phyloP scores from a whole-genome alignment of 2,329 filamentous ascomycete genomes.

The Aspergillus cejpii region DNA sequence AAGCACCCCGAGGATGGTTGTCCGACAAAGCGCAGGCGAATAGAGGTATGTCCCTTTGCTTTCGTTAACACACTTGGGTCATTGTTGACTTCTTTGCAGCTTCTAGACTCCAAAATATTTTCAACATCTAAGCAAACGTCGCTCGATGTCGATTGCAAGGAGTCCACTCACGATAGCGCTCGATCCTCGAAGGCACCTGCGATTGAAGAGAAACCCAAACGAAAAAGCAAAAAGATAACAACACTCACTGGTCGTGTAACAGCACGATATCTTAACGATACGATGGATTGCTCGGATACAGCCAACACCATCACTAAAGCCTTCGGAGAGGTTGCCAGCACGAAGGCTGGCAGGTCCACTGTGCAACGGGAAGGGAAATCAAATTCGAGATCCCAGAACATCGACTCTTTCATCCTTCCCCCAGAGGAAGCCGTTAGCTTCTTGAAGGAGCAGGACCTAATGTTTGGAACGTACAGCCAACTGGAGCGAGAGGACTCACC shows the following conservation, averaged over 20 bases:
- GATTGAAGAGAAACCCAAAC: conserved; percentile 37
- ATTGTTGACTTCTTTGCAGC: conserved; percentile 11
- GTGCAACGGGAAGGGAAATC: conserved; percentile 15
- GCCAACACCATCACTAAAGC: conserved; percentile 5
- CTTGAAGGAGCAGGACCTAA: conserved; percentile 63
- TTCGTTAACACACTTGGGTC: not conserved
- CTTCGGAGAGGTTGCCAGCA: not conserved
- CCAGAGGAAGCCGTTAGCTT: conserved; percentile 61
- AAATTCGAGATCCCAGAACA: conserved; percentile 25
- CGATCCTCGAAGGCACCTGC: conserved; percentile 10
- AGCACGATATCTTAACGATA: conserved; percentile 54
- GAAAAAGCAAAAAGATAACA: conserved; percentile 60
- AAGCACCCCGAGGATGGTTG: conserved; percentile 15
- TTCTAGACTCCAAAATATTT: conserved; percentile 23
- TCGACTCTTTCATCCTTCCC: conserved; percentile 57
- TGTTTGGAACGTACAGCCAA: conserved; percentile 84
- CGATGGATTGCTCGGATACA: conserved; percentile 19
- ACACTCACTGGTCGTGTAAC: conserved; percentile 75
- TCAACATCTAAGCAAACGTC: conserved; percentile 8
- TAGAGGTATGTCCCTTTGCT: conserved; percentile 29
- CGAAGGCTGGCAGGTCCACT: conserved; percentile 4
- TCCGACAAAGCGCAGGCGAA: conserved; percentile 34
- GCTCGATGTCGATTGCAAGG: conserved; percentile 6
- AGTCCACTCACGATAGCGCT: conserved; percentile 10
- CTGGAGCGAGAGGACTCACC: conserved; percentile 67